These are phyloP conservation scores for Paramecium sonneborni DNA, from an alignment of 73 alveolate genomes.

Conservation along the genomic window DNA sequence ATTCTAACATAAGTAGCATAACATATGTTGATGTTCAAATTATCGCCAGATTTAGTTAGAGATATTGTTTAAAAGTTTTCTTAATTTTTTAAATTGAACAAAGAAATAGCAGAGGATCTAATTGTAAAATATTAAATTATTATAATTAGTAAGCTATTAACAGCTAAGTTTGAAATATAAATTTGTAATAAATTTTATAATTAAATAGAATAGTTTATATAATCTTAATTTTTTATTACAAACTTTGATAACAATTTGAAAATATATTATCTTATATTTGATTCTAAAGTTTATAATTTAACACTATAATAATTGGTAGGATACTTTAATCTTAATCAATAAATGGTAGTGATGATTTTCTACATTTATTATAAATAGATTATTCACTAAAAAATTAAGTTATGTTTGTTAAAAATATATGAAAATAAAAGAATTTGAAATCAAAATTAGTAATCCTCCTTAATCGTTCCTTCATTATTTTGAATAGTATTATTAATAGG, in stretches of 20 bases:
- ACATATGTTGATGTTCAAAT: conserved; percentile 20
- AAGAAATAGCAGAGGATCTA: conserved; percentile 7
- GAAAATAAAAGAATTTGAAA: not conserved
- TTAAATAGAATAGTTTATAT: not conserved
- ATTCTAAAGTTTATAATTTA: no score
- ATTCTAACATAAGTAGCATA: not conserved
- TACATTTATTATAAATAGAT: not conserved
- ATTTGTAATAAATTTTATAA: not conserved
- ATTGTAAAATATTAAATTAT: not conserved
- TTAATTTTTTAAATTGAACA: conserved; percentile 34
- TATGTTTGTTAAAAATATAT: not conserved
- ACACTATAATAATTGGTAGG: no score
- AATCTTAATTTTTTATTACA: not conserved
- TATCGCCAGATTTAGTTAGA: conserved; percentile 3
- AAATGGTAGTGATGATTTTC: no score
- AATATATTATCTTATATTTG: no score
- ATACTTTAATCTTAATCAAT: no score
- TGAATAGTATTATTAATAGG: not conserved
- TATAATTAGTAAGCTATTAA: not conserved
- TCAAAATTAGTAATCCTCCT: not conserved
- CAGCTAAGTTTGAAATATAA: not conserved
- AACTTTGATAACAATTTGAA: not conserved
- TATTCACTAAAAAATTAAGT: not conserved
- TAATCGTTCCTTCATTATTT: not conserved
- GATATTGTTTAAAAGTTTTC: conserved; percentile 33